Evolutionary conservation across 495 filamentous ascomycete species (phyloP).

Genomic region (Hypoxylon lienhwacheense): DNA sequence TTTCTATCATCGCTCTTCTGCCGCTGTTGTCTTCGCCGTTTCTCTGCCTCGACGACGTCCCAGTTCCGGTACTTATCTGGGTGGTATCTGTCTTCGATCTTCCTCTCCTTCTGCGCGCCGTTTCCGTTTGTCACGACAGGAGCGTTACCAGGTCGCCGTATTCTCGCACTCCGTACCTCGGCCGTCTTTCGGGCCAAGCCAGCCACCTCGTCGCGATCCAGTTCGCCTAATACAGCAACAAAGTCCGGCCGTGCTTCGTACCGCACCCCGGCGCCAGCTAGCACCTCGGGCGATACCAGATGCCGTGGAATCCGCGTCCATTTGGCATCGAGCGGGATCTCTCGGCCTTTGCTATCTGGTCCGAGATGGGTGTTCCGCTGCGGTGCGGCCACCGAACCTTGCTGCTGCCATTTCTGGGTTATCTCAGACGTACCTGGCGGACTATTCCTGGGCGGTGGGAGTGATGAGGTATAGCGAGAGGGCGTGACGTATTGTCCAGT

Average conservation of each 20-base stretch:
- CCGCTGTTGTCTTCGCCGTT: constrained; percentile 2
- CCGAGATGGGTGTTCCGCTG: constrained; percentile 38
- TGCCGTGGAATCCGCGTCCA: constrained; percentile 72
- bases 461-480: constrained; percentile 39
- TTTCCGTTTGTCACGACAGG: not conserved
- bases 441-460: constrained; percentile 23
- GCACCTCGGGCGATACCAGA: constrained; percentile 66
- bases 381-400: constrained; percentile 1
- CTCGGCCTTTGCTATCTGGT: constrained; percentile 57
- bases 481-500: constrained; percentile 16
- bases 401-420: constrained; percentile 18
- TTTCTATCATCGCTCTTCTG: constrained; percentile 24
- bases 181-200: constrained; percentile 59
- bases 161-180: constrained; percentile 54
- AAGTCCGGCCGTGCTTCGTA: constrained; percentile 70
- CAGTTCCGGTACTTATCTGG: constrained; percentile 37
- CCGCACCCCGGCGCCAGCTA: constrained; percentile 63
- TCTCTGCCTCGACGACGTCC: constrained; percentile 31
- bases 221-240: constrained; percentile 66
- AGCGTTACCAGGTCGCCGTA: constrained; percentile 3
- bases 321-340: constrained; percentile 65
- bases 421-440: constrained; percentile 21
- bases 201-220: constrained; percentile 62
- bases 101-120: constrained; percentile 13
- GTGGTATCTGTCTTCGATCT: constrained; percentile 26